phyloP scores from a whole-genome alignment of 2,329 filamentous ascomycete species.

The Laburnicola sp. region DNA sequence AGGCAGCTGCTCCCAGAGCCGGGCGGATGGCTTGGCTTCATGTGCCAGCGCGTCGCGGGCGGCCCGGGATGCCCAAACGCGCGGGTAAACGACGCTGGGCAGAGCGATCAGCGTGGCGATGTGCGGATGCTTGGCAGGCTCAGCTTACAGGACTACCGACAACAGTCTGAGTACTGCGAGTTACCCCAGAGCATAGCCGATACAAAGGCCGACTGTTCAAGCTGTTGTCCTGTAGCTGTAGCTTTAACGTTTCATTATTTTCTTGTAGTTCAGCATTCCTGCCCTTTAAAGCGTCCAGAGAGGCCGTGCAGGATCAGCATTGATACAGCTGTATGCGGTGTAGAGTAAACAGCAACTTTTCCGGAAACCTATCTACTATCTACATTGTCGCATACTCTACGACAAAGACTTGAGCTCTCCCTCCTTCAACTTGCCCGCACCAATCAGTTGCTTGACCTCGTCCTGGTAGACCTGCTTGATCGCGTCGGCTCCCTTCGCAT shows the following conservation, averaged over 20 bases:
- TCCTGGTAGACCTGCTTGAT: conserved; percentile 83
- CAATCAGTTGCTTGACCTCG: conserved; percentile 77
- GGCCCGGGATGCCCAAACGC: conserved; percentile 4
- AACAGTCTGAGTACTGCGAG: no score
- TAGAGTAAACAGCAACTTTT: no score
- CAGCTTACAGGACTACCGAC: not conserved
- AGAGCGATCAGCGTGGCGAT: conserved; percentile 1
- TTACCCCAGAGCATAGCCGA: no score
- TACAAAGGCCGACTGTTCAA: no score
- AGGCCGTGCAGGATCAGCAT: no score
- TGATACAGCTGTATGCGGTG: no score
- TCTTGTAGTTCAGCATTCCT: no score
- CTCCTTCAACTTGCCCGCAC: conserved; percentile 82
- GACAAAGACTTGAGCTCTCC: conserved; percentile 72
- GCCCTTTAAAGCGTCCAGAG: no score
- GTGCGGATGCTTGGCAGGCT: not conserved
- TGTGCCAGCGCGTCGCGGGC: not conserved
- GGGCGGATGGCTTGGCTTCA: not conserved
- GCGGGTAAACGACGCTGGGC: not conserved
- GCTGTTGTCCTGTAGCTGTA: no score
- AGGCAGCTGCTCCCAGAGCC: not conserved
- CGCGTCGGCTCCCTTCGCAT: conserved; percentile 74
- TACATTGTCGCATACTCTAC: no score
- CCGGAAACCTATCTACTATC: no score
- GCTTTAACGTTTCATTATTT: no score